Conservation (phyloP, 2,329 filamentous ascomycete species). For the Penicillium sp. region DNA sequence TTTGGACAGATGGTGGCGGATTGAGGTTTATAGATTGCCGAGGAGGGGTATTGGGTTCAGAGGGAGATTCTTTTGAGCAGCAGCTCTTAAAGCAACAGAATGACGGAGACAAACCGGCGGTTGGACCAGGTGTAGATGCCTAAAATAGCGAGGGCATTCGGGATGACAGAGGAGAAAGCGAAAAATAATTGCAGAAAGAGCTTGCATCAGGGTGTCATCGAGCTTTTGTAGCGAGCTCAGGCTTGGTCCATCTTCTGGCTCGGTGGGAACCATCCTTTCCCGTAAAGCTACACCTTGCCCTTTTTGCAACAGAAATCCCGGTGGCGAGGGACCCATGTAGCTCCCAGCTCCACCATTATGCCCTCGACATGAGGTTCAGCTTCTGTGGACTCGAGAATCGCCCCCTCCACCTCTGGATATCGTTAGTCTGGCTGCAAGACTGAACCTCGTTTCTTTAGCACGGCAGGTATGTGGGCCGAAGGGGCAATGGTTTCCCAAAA, state of each 20-base stretch:
- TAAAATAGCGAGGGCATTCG: slow-evolving; percentile 7
- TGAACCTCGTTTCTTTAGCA: too few relatives aligned
- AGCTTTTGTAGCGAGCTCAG: slow-evolving; percentile 17
- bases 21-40: not conserved
- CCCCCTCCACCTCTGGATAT: too few relatives aligned
- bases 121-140: not conserved
- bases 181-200: slow-evolving; percentile 3
- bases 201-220: not conserved
- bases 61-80: slow-evolving; percentile 15
- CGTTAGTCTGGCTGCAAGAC: too few relatives aligned
- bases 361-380: too few relatives aligned
- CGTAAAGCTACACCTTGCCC: too few relatives aligned
- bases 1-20: slow-evolving; percentile 2
- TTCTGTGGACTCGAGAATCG: too few relatives aligned
- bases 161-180: slow-evolving; percentile 1
- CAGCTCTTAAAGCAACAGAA: slow-evolving; percentile 22
- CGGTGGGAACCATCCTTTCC: too few relatives aligned
- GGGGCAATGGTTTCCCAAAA: not conserved
- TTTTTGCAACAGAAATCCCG: too few relatives aligned
- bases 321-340: too few relatives aligned
- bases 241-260: too few relatives aligned
- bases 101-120: slow-evolving; percentile 17
- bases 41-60: slow-evolving; percentile 11
- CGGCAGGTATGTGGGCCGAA: not conserved
- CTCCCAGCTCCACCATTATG: too few relatives aligned